A percentile compares a stretch with the other conserved stretches of the same genome.
Evolutionary conservation across 148 eudicot species (phyloP).

Genomic region (Pharnaceum exiguum): DNA sequence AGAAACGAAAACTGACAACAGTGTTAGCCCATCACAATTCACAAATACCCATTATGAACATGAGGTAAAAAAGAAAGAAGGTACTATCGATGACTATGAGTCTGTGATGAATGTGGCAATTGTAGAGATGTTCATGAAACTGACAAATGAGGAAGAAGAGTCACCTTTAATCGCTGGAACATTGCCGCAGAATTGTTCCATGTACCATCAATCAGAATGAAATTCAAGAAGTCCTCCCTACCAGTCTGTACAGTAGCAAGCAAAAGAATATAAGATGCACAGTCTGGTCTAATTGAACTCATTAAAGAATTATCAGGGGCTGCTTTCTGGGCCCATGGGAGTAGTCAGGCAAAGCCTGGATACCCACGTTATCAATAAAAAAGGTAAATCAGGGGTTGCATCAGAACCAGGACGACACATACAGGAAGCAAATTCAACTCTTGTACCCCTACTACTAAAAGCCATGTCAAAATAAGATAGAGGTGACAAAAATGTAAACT

Average conservation of each 20-base stretch:
- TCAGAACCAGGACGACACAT: background rate
- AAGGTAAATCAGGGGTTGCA: no score
- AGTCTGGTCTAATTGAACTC: background rate
- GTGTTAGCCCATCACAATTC: no score
- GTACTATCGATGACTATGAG: no score
- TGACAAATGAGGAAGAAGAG: background rate
- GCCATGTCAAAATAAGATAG: background rate
- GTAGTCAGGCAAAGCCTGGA: background rate
- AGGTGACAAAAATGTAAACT: no score
- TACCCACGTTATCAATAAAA: background rate
- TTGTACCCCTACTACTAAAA: background rate
- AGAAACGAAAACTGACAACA: background rate
- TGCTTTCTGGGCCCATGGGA: no score
- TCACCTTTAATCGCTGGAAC: constrained; percentile 90
- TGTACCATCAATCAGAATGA: constrained; percentile 87
- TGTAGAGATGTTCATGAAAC: background rate
- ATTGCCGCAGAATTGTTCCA: constrained; percentile 95
- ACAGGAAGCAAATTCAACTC: background rate
- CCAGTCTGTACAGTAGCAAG: constrained; percentile 33
- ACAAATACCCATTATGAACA: background rate
- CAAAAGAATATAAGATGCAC: background rate
- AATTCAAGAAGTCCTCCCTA: constrained; percentile 43
- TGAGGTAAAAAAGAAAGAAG: no score
- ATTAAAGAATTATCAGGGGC: no score
- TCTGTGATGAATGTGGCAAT: no score